Evolutionary conservation across 2,329 filamentous ascomycete species (phyloP), one percentile per base, ranked within the genome.

Genomic region (Neofusicoccum kwambonambiense): DNA sequence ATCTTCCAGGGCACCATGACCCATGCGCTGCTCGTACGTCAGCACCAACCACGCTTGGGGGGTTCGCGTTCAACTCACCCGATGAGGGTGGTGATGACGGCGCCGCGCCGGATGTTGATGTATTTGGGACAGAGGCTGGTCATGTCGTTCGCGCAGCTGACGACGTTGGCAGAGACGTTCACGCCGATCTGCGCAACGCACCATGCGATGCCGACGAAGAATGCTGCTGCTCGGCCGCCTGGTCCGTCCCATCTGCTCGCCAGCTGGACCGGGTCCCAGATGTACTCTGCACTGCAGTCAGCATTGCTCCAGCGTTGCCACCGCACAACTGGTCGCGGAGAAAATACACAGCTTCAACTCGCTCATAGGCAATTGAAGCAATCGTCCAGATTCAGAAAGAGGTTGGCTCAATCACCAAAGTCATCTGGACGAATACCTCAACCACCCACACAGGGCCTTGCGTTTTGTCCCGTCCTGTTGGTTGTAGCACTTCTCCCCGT

Each of bases 131-230:
- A 69, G 2, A 73, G 67, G n/a, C 67, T 68, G 11, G 68, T 70
- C 9, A 72, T 62, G 56, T 73, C 71, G 34, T 72, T 71, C 45
- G 70, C 71, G 11, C 69, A 68, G 2, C 70, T 69, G 6, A 74
- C 67, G 13, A 67, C 69, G 66, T 74, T 75, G 17, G 73, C 71
- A 15, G 68, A 69, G 12, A 74, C 67, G 42, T 75, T 75, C 34
- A 68, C 69, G 41, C 71, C 66, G 31, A 75, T 67, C 15, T 71
- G 68, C 3, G 67, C 69, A 2, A 75, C 67, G 56, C 71, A 67
- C 70, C 72, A 74, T 27, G 67, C 68, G 35, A 71, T 66, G 7
- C 67, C 72, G 17, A 64, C 69, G 27, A 72, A 74, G 47, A 74
- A 70, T 45, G 71, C 68, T n/a, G 67, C 71, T n/a, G 68, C 63